These are phyloP conservation scores for Arctium minus DNA, from an alignment of 129 eudicot genomes.

Conservation along the genomic window DNA sequence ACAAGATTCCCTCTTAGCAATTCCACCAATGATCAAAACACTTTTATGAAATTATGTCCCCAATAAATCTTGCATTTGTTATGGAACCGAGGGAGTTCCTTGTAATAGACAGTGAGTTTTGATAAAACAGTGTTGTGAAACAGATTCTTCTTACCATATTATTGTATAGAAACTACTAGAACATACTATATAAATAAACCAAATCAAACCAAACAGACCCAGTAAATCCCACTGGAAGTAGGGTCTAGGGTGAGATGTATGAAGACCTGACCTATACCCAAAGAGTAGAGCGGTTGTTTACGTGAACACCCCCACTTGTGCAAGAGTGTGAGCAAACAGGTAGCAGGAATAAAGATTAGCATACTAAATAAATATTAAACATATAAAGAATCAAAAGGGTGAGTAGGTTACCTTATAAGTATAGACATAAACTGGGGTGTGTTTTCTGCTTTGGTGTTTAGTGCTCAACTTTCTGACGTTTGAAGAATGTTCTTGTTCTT, in stretches of 20 bases:
- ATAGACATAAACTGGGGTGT: slow-evolving; percentile 56
- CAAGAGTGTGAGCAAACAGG: no score
- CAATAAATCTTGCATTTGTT: neutral
- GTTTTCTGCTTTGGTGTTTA: slow-evolving; percentile 30
- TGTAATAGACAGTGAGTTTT: neutral
- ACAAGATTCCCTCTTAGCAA: no score
- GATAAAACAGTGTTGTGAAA: neutral
- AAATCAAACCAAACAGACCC: no score
- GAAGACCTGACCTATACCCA: no score
- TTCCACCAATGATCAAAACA: no score
- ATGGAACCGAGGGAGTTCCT: neutral
- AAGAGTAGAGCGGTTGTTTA: no score
- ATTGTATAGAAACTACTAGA: neutral
- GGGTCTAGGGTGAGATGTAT: no score
- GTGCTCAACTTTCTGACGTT: slow-evolving; percentile 27
- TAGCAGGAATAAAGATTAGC: no score
- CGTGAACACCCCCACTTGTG: no score
- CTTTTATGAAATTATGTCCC: no score
- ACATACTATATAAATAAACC: neutral
- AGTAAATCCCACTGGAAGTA: no score
- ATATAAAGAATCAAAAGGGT: neutral
- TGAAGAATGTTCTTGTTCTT: slow-evolving; percentile 33
- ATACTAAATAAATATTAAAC: neutral
- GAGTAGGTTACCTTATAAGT: slow-evolving; percentile 64
- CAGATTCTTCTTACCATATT: neutral